A percentile compares a stretch with the other conserved stretches of the same genome.
Evolutionary conservation across 78 protist species (phyloP).

Genomic region (Monosiga brevicollis): DNA sequence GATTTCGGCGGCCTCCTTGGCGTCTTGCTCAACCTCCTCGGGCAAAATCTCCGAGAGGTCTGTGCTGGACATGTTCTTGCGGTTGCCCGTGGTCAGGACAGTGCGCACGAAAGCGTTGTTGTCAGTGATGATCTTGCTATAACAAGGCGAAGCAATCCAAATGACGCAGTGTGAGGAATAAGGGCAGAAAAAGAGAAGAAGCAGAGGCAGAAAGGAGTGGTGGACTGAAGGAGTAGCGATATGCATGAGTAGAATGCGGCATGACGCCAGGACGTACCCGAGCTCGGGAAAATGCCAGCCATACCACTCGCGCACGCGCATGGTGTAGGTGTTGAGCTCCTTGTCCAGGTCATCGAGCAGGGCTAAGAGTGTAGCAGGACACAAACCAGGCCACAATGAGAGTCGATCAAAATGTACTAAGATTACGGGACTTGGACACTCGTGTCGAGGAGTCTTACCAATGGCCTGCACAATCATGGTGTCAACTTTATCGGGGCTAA

Average conservation of each 20-base stretch:
- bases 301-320: constrained; percentile 98
- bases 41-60: constrained; percentile 68
- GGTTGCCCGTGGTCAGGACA: background rate
- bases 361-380: constrained; percentile 5
- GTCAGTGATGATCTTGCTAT: background rate
- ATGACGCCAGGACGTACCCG: constrained; percentile 39
- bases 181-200: background rate
- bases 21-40: constrained; percentile 60
- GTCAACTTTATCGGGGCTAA: constrained; percentile 97
- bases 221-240: background rate
- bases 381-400: background rate
- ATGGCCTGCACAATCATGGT: constrained; percentile 98
- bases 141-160: background rate
- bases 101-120: background rate
- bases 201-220: background rate
- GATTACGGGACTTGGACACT: background rate
- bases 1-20: constrained; percentile 45
- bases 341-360: constrained; percentile 95
- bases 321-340: constrained; percentile 94
- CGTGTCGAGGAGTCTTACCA: constrained; percentile 15
- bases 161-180: background rate
- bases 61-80: constrained; percentile 24
- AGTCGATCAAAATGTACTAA: background rate
- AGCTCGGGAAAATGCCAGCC: constrained; percentile 99
- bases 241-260: background rate